Percentiles rank a stretch among this genome's conserved stretches.
phyloP scores from a whole-genome alignment of 345 rosid species.

The Schrenkiella parvula region DNA sequence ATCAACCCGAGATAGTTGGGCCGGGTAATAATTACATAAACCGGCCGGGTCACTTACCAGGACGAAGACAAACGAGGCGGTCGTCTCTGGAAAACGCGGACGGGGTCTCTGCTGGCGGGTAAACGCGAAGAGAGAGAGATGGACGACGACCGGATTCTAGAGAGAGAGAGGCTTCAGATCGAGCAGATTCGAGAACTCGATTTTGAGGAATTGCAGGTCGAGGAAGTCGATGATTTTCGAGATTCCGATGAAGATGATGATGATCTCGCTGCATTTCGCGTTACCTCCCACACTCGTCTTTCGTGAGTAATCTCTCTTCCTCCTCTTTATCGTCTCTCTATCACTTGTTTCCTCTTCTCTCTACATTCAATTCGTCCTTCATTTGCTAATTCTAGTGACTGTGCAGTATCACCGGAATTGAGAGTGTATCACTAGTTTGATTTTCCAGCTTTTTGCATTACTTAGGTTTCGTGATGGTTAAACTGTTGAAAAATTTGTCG shows the following conservation, averaged over 20 bases:
- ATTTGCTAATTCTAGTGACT: background rate
- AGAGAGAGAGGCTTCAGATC: constrained; percentile 76
- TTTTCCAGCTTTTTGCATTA: background rate
- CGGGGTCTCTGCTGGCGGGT: constrained; percentile 9
- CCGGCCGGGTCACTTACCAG: background rate
- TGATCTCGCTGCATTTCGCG: constrained; percentile 44
- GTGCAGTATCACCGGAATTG: background rate
- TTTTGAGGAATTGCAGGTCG: constrained; percentile 77
- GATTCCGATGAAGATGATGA: constrained; percentile 49
- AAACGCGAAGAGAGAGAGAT: constrained; percentile 29
- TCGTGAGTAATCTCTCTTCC: background rate
- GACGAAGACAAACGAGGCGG: background rate
- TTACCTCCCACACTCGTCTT: constrained; percentile 31
- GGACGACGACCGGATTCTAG: constrained; percentile 51
- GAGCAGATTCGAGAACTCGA: constrained; percentile 88
- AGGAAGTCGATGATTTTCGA: constrained; percentile 63
- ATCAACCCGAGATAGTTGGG: constrained; percentile 1
- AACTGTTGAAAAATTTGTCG: background rate
- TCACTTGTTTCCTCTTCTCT: background rate
- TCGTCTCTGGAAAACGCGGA: constrained; percentile 5
- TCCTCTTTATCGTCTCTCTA: background rate
- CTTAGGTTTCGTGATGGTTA: background rate
- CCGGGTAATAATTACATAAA: background rate
- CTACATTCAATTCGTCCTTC: background rate
- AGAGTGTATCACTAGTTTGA: background rate